These are phyloP conservation scores for Botrytis byssoidea DNA, from an alignment of 2,329 filamentous ascomycete species.

Conservation along the genomic window DNA sequence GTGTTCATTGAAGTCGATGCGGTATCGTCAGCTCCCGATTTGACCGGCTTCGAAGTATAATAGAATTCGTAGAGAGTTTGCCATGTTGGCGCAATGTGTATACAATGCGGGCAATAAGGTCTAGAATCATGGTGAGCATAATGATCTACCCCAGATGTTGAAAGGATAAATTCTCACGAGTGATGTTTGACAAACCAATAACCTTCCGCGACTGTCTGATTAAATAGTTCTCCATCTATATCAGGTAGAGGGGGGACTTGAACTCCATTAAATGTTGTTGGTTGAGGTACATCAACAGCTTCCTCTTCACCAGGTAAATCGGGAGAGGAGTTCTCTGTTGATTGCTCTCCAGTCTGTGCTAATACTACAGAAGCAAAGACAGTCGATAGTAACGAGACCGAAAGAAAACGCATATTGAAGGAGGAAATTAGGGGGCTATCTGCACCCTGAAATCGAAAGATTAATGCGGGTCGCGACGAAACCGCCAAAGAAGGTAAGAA, in stretches of 20 bases:
- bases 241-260: conserved; percentile 51
- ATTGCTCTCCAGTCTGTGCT: conserved; percentile 24
- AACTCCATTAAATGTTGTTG: conserved; percentile 51
- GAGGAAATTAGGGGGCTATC: conserved; percentile 21
- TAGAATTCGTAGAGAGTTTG: conserved; percentile 93
- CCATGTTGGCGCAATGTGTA: conserved; percentile 71
- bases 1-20: conserved; percentile 49
- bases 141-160: background rate
- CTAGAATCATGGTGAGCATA: conserved; percentile 24
- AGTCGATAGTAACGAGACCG: conserved; percentile 32
- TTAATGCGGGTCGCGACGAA: conserved; percentile 26
- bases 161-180: conserved; percentile 31
- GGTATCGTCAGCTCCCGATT: conserved; percentile 38
- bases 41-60: conserved; percentile 72
- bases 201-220: conserved; percentile 35
- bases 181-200: conserved; percentile 41
- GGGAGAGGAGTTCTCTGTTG: conserved; percentile 16
- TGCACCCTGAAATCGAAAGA: conserved; percentile 29
- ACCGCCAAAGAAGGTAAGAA: conserved; percentile 27
- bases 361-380: conserved; percentile 33
- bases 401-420: conserved; percentile 37
- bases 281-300: conserved; percentile 31
- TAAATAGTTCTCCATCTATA: conserved; percentile 47
- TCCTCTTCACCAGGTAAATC: conserved; percentile 32
- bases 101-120: conserved; percentile 38